Conservation (phyloP, 768 basidiomycete species). For the Leccinum boreale region DNA sequence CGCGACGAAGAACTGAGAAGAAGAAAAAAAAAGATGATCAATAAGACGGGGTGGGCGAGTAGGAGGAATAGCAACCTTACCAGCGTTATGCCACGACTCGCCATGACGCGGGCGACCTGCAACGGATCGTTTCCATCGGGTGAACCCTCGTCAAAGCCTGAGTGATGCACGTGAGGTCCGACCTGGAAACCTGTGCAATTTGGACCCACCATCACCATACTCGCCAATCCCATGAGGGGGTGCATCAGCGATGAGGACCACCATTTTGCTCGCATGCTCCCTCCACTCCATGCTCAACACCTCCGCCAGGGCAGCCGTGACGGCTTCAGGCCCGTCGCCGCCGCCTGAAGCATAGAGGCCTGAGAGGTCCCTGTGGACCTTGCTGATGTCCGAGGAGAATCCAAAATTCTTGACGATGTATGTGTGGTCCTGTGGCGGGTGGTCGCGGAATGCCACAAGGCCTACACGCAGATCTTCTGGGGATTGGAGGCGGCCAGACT, state of each 20-base stretch:
- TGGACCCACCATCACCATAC: conserved; percentile 81
- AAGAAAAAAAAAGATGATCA: conserved; percentile 9
- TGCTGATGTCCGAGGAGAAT: conserved; percentile 87
- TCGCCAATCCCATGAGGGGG: conserved; percentile 98
- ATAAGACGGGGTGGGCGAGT: not conserved
- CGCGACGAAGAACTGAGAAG: conserved; percentile 89
- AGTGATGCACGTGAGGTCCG: conserved; percentile 13
- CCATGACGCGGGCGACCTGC: conserved; percentile 85
- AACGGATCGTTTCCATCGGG: conserved; percentile 93
- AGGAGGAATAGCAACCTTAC: conserved; percentile 43
- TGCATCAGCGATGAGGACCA: conserved; percentile 95
- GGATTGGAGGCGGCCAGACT: conserved; percentile 86
- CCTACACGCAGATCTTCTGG: conserved; percentile 89
- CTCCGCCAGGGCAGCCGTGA: conserved; percentile 89
- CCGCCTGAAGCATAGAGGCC: conserved; percentile 86
- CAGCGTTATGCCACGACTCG: conserved; percentile 83
- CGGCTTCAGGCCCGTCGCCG: conserved; percentile 95
- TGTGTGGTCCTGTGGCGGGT: conserved; percentile 96
- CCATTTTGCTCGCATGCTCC: conserved; percentile 85
- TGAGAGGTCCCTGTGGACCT: conserved; percentile 82
- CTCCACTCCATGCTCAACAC: conserved; percentile 91
- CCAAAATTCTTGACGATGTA: conserved; percentile 93
- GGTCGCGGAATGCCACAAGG: conserved; percentile 92
- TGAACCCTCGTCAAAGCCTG: conserved; percentile 91
- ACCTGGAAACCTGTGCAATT: not conserved